Base-by-base conservation (phyloP, 192 early-diverging fungal species). In the Podila epicladia region DNA sequence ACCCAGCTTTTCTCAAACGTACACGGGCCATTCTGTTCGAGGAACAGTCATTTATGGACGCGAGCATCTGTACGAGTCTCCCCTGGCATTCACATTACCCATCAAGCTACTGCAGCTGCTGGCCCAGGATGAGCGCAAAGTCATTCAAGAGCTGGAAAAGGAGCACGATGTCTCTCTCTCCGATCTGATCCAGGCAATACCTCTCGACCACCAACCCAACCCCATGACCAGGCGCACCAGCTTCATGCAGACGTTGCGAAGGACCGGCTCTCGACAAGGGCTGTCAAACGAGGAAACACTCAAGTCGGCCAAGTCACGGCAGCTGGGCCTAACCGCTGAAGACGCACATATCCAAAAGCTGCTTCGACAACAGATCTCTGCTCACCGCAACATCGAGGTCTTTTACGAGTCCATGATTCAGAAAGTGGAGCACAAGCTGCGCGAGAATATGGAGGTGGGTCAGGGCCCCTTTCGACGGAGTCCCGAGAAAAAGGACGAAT, bases 381-480 rank as follows among this genome's bases (percentile, higher is more conserved):
- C 70, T 1, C 76, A 79, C 29, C 61, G 76, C 12, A 79, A 79
- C 41, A 79, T 79, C 11, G 69, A 67, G 51, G 65, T 63, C 9
- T 79, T 62, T 8, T 79, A 79, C 26, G 69, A 79, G 32, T 60
- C 66, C 8, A 79, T 79, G 76, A 24, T 50, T 2, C 50, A 33
- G 5, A 79, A 68, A 35, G 61, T 79, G 31, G 76, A 79, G 61
- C 76, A 79, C 58, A 67, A 60, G 29, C 58, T 72, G 24, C 65
- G 49, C 49, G 76, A 72, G 9, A 79, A 79, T 48, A 48, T 79
- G 7, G 76, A 79, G 51, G 32, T 59, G 33, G 76, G 76, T 3
- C 76, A 79, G 22, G 76, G 76, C 24, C 60, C 76, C 26, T 79
- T 79, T 28, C 64, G 76, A 13, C 59, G 76, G 17, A 79, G 76